Evolutionary conservation across 2,329 filamentous ascomycete genomes (phyloP).

Genomic region (Elsinoe ampelina): DNA sequence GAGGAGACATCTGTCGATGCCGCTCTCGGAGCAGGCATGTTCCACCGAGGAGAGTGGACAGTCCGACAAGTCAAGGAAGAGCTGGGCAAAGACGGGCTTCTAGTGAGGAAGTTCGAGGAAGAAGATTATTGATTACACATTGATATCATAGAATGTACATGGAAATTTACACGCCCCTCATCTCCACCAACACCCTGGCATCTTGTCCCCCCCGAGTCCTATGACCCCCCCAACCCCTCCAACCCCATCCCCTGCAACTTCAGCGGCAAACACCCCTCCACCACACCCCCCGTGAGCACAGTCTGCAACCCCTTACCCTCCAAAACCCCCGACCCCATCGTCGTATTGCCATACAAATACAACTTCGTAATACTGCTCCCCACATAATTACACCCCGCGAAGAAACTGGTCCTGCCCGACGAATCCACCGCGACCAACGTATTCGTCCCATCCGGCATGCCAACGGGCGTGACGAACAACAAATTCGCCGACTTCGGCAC

Average conservation of each 20-base stretch:
- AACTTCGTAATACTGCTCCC: not conserved
- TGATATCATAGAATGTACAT: not conserved
- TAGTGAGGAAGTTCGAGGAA: conserved; percentile 71
- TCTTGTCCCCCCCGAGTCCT: no score
- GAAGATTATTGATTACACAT: conserved; percentile 19
- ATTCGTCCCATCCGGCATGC: not conserved
- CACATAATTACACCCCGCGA: not conserved
- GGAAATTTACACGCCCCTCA: no score
- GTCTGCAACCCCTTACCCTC: not conserved
- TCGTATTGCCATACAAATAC: not conserved
- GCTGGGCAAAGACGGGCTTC: conserved; percentile 58
- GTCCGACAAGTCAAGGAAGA: conserved; percentile 89
- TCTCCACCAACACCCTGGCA: no score
- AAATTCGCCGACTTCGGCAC: not conserved
- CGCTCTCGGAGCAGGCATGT: conserved; percentile 92
- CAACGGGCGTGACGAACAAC: not conserved
- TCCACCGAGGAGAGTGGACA: conserved; percentile 90
- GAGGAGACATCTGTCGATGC: conserved; percentile 77
- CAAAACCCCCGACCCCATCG: not conserved
- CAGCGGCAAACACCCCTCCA: not conserved
- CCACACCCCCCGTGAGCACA: not conserved
- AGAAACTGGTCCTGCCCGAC: not conserved
- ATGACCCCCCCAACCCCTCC: no score
- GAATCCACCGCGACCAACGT: not conserved
- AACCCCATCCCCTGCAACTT: not conserved